Conservation (phyloP, 345 rosid genomes). For the Aquilaria yunnanensis region DNA sequence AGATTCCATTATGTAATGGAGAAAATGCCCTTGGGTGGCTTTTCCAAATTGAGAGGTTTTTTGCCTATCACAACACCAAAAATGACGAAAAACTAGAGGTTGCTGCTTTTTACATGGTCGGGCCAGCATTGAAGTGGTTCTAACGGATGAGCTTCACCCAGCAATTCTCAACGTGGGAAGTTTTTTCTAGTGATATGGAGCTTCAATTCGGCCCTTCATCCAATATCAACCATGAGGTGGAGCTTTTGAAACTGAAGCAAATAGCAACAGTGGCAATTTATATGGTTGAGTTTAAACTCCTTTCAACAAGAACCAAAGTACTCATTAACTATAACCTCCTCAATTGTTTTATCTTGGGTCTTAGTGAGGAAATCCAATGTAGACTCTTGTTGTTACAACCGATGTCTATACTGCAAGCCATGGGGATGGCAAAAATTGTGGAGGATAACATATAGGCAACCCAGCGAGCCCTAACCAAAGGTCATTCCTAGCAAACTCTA, state of each 20-base stretch:
- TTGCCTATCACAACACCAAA: not conserved
- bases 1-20: no score
- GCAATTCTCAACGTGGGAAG: not conserved
- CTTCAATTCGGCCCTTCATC: not conserved
- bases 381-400: not conserved
- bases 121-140: not conserved
- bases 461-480: not conserved
- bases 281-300: not conserved
- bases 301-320: not conserved
- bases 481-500: not conserved
- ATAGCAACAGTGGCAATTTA: not conserved
- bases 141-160: not conserved
- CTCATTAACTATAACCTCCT: not conserved
- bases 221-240: not conserved
- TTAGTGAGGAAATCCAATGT: not conserved
- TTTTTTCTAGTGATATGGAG: not conserved
- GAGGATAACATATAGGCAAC: not conserved
- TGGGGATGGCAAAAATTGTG: not conserved
- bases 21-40: not conserved
- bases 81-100: not conserved
- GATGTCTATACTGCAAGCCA: not conserved
- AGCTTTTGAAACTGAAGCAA: not conserved
- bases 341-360: not conserved
- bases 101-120: not conserved
- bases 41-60: not conserved